Base-by-base conservation (phyloP, 2,329 filamentous ascomycete genomes). In the Aspergillus floridensis region DNA sequence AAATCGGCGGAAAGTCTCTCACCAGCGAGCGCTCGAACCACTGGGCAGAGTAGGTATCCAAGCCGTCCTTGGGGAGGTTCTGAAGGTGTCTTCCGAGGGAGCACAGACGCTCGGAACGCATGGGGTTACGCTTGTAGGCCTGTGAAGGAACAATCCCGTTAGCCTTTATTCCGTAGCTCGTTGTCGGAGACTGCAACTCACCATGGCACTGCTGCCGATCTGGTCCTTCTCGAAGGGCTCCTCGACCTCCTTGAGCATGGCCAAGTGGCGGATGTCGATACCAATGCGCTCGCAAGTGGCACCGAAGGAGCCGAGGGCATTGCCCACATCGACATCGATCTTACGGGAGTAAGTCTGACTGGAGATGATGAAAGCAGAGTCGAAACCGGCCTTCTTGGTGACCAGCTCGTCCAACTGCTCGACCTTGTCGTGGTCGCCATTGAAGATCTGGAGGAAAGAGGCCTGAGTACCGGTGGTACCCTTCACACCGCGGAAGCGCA, bases 221-320 rank as follows among this genome's bases (percentile, higher is more conserved):
- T 96, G 91, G 65, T 87, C 84, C 68, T 86, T 86, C 78, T 93
- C 90, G 67, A 92, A 91, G 0, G 90, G 91, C 80, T 93, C 90
- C 72, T 96, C 92, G 59, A 95, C 80, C 75, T 96, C 91, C 81
- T 96, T 96, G 77, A 87, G 84, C 69, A 84, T 81, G 5, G 88
- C 88, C 51, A 93, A 80, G 70, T 91, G 88, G 52, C 90, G 83
- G 65, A 95, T 89, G 68, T 93, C 90, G 50, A 83, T 82, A 52
- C 86, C 84, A 61, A 96, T 93, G 60, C 88, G 86, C 71, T 91
- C 84, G 53, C 86, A 90, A 0, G 91, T 91, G n/a, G 91, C 84
- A 24, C 90, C 92, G 54, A 96, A 86, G 1, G 87, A 90, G 32
- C 84, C 82, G 35, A 96, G 80, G n/a, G 90, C 91, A 71, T 95